Percentiles rank a stretch among this genome's conserved stretches.
These are phyloP conservation scores for Fraxinus americana DNA, from an alignment of 257 asterid species.

Conservation along the genomic window DNA sequence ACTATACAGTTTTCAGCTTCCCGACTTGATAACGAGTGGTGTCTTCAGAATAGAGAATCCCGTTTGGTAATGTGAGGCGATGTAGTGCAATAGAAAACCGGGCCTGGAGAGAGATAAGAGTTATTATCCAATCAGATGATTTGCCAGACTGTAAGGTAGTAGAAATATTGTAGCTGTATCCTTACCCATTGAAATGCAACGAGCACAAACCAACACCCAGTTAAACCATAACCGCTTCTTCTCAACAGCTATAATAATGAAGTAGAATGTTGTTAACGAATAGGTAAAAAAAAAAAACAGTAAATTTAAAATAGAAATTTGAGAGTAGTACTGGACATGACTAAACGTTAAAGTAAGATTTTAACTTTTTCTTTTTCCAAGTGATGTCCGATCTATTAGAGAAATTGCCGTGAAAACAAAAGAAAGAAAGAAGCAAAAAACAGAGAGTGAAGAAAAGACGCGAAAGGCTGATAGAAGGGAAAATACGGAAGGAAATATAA, in stretches of 20 bases:
- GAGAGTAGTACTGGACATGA: neutral
- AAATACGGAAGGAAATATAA: neutral
- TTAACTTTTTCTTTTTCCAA: neutral
- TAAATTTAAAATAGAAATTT: neutral
- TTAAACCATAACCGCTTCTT: conserved; percentile 68
- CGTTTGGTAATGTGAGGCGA: conserved; percentile 62
- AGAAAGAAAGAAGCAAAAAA: neutral
- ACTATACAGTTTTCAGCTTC: conserved; percentile 49
- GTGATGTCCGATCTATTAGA: neutral
- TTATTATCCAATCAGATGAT: neutral
- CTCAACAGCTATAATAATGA: conserved; percentile 54
- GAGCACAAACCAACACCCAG: conserved; percentile 85
- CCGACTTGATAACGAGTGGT: conserved; percentile 35
- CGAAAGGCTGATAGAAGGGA: neutral
- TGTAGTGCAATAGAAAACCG: conserved; percentile 71
- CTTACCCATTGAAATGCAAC: conserved; percentile 95
- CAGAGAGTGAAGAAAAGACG: neutral
- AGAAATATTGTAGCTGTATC: neutral
- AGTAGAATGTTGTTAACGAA: conserved; percentile 6
- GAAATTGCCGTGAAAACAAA: neutral
- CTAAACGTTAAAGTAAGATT: too few species aligned
- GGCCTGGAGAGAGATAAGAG: conserved; percentile 47
- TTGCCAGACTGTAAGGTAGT: neutral
- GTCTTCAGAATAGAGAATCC: conserved; percentile 63
- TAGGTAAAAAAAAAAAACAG: neutral